Evolutionary conservation across 225 moss, liverwort and hornwort genomes (phyloP).

Genomic region (Sphagnum contortum): DNA sequence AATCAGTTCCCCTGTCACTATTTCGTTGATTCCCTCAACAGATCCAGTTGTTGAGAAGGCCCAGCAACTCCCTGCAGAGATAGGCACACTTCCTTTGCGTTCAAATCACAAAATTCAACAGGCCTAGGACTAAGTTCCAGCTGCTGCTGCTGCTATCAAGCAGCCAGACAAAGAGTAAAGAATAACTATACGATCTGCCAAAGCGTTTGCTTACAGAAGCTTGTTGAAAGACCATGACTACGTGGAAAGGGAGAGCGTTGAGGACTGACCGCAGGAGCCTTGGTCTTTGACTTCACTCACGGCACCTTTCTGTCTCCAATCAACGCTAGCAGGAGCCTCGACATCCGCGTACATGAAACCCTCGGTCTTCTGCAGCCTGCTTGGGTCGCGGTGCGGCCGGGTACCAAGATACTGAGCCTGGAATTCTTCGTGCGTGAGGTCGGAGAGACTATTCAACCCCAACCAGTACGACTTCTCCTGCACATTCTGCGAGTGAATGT

Average conservation of each 20-base stretch:
- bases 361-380: slow-evolving; percentile 2
- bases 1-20: too few relatives aligned
- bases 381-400: slow-evolving; percentile 7
- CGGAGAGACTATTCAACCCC: slow-evolving; percentile 33
- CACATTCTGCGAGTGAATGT: slow-evolving; percentile 30
- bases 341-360: slow-evolving; percentile 24
- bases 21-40: too few relatives aligned
- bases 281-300: slow-evolving; percentile 29
- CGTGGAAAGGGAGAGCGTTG: neutral
- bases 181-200: too few relatives aligned
- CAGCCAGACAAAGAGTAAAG: too few relatives aligned
- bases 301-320: slow-evolving; percentile 24
- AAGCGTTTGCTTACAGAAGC: too few relatives aligned
- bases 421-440: slow-evolving; percentile 39
- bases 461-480: slow-evolving; percentile 15
- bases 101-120: too few relatives aligned
- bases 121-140: too few relatives aligned
- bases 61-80: too few relatives aligned
- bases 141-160: too few relatives aligned
- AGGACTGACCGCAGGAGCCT: slow-evolving; percentile 22
- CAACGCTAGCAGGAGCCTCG: slow-evolving; percentile 8
- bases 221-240: too few relatives aligned
- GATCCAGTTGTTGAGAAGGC: too few relatives aligned
- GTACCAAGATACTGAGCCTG: slow-evolving; percentile 16
- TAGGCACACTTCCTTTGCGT: too few relatives aligned